Base-by-base conservation (phyloP, 345 rosid genomes). In the Lagerstroemia speciosa region DNA sequence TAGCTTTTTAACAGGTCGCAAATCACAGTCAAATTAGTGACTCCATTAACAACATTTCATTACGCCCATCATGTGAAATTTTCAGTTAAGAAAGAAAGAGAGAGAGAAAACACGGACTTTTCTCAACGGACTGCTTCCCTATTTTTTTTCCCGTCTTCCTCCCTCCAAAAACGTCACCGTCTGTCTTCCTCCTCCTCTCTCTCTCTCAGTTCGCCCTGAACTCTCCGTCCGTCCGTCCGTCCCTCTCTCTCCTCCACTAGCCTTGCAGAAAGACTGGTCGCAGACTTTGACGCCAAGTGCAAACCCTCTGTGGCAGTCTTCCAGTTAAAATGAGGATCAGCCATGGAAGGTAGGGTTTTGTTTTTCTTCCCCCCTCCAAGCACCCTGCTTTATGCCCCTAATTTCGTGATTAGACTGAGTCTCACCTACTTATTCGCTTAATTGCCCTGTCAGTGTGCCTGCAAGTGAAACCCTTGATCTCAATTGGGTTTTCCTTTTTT, bases 321-420 rank as follows among this genome's bases (percentile, higher is more conserved):
- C 26, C 30, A 45, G 48, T 26, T 37, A 14, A 53, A 68, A 68
- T 57, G 64, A 46, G 26, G 40, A 71, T 71, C 74, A 36, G 43
- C 68, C 68, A 36, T 50, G 46, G 20, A 20, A 64, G 69, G 74
- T 71, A 71, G 61, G 68, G 68, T 1, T 64, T 71, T 24, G 8
- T 29, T 11, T 64, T 22, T 24, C 30, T 6, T 3, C 29, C 37
- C 16, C n/a, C 45, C 27, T 4, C 16, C 6, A 34, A 36, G 5
- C 60, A 34, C 19, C 12, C 46, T 50, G 37, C 36, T 50, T 46
- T 1, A 6, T n/a, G 37, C 11, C 26, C 40, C 22, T 65, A 58
- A 30, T 60, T 60, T 19, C 15, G 6, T 40, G 0, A 15, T 43
- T 14, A n/a, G 29, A n/a, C 29, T 53, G 7, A 24, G 8, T 24